Evolutionary conservation across 148 eudicot species (phyloP).

Genomic region (Simmondsia chinensis): DNA sequence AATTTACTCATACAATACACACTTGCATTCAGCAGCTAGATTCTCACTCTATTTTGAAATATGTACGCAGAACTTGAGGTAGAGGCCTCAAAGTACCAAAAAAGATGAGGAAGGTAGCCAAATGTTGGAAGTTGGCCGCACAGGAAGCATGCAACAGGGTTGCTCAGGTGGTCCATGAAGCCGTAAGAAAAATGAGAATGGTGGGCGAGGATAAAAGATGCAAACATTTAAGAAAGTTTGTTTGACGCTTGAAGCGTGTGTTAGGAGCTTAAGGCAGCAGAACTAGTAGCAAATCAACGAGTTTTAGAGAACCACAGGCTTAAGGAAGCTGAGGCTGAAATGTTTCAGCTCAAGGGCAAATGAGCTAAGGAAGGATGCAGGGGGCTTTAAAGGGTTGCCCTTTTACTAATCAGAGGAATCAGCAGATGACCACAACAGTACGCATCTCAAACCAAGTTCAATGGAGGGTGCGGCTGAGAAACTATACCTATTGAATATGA

Average conservation of each 20-base stretch:
- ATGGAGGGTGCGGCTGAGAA: conserved; percentile 68
- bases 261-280: conserved; percentile 50
- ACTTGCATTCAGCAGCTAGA: not conserved
- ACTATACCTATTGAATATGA: conserved; percentile 17
- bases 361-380: conserved; percentile 64
- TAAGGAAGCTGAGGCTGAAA: conserved; percentile 65
- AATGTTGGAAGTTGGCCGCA: conserved; percentile 44
- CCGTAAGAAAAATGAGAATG: conserved; percentile 58
- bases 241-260: conserved; percentile 51
- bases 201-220: conserved; percentile 62
- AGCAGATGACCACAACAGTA: conserved; percentile 52
- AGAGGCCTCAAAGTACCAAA: conserved; percentile 31
- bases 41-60: not conserved
- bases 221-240: conserved; percentile 55
- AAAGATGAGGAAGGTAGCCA: conserved; percentile 34
- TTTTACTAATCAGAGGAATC: conserved; percentile 48
- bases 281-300: conserved; percentile 64
- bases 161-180: conserved; percentile 61
- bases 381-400: conserved; percentile 43
- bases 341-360: conserved; percentile 62
- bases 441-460: conserved; percentile 47
- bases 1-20: conserved; percentile 12
- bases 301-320: conserved; percentile 51
- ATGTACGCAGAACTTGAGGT: conserved; percentile 34
- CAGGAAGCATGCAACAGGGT: conserved; percentile 61